Evolutionary conservation across 2,329 filamentous ascomycete genomes (phyloP).

Genomic region (Xylaria sp.): DNA sequence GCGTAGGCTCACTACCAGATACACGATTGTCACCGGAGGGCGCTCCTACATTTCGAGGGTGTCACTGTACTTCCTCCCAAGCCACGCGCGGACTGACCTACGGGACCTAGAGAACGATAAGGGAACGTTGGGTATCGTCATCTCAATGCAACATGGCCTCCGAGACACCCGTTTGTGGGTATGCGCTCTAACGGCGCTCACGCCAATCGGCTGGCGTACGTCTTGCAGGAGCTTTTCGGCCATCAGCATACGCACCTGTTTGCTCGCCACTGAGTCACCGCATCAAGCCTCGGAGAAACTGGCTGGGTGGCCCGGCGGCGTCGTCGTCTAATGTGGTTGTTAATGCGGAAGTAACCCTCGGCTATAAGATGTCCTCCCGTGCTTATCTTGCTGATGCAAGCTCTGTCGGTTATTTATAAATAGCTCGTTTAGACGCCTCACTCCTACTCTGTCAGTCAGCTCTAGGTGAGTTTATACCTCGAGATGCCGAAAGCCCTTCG

Average conservation of each 20-base stretch:
- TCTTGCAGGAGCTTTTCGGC: conserved; percentile 31
- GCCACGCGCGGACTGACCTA: not conserved
- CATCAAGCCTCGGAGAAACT: conserved; percentile 21
- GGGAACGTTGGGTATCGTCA: not conserved
- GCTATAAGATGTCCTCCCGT: conserved; percentile 5
- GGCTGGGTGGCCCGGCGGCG: conserved; percentile 8
- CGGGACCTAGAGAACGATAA: not conserved
- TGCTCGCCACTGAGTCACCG: conserved; percentile 22
- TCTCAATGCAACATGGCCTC: conserved; percentile 10
- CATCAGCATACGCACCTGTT: conserved; percentile 34
- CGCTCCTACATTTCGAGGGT: not conserved
- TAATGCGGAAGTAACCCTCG: conserved; percentile 6
- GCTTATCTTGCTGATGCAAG: conserved; percentile 3
- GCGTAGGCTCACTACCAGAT: not conserved
- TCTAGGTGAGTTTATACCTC: conserved; percentile 10
- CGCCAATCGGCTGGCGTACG: not conserved
- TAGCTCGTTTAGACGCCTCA: conserved; percentile 26
- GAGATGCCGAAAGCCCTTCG: conserved; percentile 9
- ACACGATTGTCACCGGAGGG: not conserved
- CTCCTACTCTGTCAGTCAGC: conserved; percentile 21
- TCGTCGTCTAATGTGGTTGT: conserved; percentile 43
- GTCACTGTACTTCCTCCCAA: not conserved
- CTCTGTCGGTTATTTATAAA: conserved; percentile 25
- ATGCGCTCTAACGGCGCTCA: conserved; percentile 11
- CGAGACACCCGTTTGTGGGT: conserved; percentile 29